phyloP scores from a whole-genome alignment of 345 rosid species.

The Acer campestre region DNA sequence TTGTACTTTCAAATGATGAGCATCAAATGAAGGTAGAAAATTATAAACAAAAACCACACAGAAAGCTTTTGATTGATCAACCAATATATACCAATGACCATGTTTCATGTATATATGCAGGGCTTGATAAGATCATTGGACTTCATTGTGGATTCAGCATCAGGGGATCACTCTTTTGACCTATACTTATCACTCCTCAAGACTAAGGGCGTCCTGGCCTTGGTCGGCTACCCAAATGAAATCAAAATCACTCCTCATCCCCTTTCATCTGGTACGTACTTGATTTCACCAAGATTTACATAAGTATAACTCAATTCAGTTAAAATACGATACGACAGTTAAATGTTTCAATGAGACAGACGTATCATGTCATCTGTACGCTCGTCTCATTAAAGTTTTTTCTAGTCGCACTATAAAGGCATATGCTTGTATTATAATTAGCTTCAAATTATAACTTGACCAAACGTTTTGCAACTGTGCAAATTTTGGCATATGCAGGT shows the following conservation, averaged over 20 bases:
- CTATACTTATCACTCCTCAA: conserved; percentile 37
- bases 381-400: too few relatives aligned
- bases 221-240: conserved; percentile 40
- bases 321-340: too few relatives aligned
- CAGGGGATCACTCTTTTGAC: conserved; percentile 42
- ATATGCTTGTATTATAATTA: too few relatives aligned
- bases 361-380: too few relatives aligned
- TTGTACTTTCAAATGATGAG: conserved; percentile 38
- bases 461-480: too few relatives aligned
- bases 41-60: not conserved
- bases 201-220: conserved; percentile 18
- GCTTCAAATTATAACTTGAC: too few relatives aligned
- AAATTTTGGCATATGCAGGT: conserved; percentile 13
- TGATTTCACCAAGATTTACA: too few relatives aligned
- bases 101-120: conserved; percentile 11
- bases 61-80: too few relatives aligned
- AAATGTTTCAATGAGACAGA: too few relatives aligned
- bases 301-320: too few relatives aligned
- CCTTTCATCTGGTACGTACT: not conserved
- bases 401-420: too few relatives aligned
- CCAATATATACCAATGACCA: too few relatives aligned
- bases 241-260: conserved; percentile 35
- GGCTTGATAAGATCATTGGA: conserved; percentile 29
- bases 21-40: conserved; percentile 29
- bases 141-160: conserved; percentile 37